Percentiles rank a stretch among this genome's conserved stretches.
Evolutionary conservation across 2,329 filamentous ascomycete species (phyloP).

Genomic region (Fusarium heterosporum): DNA sequence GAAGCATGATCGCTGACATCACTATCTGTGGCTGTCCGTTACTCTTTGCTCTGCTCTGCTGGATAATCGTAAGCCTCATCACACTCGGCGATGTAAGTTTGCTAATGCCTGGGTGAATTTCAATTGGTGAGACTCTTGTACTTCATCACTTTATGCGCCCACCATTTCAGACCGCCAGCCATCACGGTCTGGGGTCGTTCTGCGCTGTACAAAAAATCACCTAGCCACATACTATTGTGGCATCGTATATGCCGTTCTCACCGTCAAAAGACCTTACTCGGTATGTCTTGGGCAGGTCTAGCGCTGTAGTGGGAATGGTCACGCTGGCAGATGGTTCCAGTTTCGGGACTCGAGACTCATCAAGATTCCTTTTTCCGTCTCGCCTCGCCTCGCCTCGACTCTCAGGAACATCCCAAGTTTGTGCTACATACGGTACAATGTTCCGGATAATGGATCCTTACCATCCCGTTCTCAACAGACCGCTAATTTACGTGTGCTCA

Average conservation of each 20-base stretch:
- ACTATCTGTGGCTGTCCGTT: constrained; percentile 19
- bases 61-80: constrained; percentile 3
- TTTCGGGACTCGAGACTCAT: constrained; percentile 17
- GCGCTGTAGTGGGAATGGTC: constrained; percentile 33
- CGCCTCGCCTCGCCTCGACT: constrained; percentile 18
- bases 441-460: constrained; percentile 26
- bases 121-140: constrained; percentile 26
- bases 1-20: constrained; percentile 45
- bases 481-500: constrained; percentile 25
- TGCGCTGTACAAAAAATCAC: constrained; percentile 13
- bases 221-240: neutral
- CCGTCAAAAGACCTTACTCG: constrained; percentile 16
- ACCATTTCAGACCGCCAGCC: constrained; percentile 20
- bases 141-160: constrained; percentile 23
- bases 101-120: neutral
- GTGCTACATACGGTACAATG: constrained; percentile 10
- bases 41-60: constrained; percentile 2
- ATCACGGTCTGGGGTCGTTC: neutral
- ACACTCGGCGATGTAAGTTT: constrained; percentile 14
- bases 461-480: constrained; percentile 34
- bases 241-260: constrained; percentile 11
- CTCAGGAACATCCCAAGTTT: constrained; percentile 18
- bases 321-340: constrained; percentile 37
- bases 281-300: constrained; percentile 32
- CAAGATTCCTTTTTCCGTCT: constrained; percentile 31